phyloP scores from a whole-genome alignment of 73 alveolate genomes.

The Uronychia setigera region DNA sequence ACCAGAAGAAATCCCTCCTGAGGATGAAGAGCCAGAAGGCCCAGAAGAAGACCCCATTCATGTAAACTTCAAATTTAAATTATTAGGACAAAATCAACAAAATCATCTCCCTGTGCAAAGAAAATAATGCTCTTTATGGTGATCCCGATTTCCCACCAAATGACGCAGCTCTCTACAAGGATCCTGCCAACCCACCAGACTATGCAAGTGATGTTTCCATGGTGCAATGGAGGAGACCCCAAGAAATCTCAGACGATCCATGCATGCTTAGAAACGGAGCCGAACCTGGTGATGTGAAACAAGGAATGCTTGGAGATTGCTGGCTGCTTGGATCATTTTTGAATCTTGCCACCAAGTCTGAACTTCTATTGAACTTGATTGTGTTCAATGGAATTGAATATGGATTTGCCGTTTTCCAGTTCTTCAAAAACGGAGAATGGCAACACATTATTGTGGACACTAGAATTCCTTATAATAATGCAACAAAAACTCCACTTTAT shows the following conservation, averaged over 20 bases:
- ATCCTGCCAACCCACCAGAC: conserved; percentile 83
- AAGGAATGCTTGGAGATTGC: conserved; percentile 98
- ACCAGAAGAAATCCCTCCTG: not conserved
- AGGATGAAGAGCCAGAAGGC: conserved; percentile 19
- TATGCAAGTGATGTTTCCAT: conserved; percentile 78
- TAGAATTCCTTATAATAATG: conserved; percentile 92
- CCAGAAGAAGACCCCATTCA: conserved; percentile 67
- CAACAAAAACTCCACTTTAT: conserved; percentile 84
- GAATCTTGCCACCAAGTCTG: conserved; percentile 67
- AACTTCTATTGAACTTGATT: conserved; percentile 73
- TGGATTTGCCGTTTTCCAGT: conserved; percentile 98
- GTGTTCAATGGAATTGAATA: conserved; percentile 78
- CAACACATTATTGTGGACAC: conserved; percentile 96
- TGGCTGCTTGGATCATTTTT: conserved; percentile 94
- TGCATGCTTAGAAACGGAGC: conserved; percentile 87
- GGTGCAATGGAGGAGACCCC: conserved; percentile 94
- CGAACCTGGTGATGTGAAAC: conserved; percentile 95
- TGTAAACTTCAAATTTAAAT: conserved; percentile 8
- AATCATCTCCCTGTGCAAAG: conserved; percentile 66
- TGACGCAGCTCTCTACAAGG: conserved; percentile 79
- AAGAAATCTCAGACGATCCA: conserved; percentile 91
- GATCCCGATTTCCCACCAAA: conserved; percentile 87
- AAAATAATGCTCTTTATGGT: conserved; percentile 62
- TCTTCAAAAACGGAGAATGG: conserved; percentile 99
- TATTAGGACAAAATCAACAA: conserved; percentile 34